Evolutionary conservation across 495 filamentous ascomycete species (phyloP).

Genomic region (Penicillium canescens): DNA sequence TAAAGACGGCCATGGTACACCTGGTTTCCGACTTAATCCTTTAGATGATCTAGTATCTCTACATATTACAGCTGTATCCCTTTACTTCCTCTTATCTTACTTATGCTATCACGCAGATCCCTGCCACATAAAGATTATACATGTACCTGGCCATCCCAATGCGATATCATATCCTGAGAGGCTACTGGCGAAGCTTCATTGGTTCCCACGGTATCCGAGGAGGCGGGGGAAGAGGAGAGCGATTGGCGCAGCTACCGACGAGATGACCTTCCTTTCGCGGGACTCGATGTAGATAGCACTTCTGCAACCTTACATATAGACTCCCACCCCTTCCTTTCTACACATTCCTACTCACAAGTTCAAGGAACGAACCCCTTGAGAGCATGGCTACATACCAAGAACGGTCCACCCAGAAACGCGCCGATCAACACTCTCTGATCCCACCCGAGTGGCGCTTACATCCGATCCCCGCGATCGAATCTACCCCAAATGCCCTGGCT

Average conservation of each 20-base stretch:
- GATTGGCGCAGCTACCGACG: neutral
- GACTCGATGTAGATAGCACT: too few relatives aligned
- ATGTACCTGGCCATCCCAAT: constrained; percentile 32
- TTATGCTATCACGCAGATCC: constrained; percentile 20
- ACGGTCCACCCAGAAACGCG: constrained; percentile 28
- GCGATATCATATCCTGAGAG: constrained; percentile 23
- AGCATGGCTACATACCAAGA: constrained; percentile 18
- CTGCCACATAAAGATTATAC: constrained; percentile 27
- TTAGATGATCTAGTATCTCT: too few relatives aligned
- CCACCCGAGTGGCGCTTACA: constrained; percentile 32
- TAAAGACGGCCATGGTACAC: too few relatives aligned
- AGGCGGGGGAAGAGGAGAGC: constrained; percentile 17
- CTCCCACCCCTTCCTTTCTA: neutral
- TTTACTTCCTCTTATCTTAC: constrained; percentile 18
- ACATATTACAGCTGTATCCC: neutral
- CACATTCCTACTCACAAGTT: neutral
- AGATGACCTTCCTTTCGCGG: too few relatives aligned
- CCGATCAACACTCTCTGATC: constrained; percentile 32
- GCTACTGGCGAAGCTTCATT: constrained; percentile 31
- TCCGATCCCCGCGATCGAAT: constrained; percentile 24
- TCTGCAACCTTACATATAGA: too few relatives aligned
- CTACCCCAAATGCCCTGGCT: constrained; percentile 18
- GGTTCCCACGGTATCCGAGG: constrained; percentile 34
- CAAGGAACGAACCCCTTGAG: too few relatives aligned
- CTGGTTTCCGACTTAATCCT: too few relatives aligned